phyloP scores from a whole-genome alignment of 352 stramenopile genomes.

The Phytophthora sojae region DNA sequence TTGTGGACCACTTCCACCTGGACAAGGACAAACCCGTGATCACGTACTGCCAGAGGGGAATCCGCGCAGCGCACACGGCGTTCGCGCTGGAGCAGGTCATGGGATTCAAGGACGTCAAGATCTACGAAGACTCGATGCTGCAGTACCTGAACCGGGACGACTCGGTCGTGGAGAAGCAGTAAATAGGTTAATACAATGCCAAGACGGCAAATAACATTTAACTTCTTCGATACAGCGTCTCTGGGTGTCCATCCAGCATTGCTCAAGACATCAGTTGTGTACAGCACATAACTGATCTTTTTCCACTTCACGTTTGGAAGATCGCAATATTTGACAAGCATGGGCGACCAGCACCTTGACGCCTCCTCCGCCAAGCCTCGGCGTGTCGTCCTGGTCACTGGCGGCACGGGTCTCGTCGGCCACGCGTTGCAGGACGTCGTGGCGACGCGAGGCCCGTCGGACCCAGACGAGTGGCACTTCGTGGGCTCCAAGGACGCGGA shows the following conservation, averaged over 20 bases:
- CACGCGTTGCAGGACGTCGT: slow-evolving; percentile 77
- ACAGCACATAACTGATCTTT: not conserved
- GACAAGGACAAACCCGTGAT: slow-evolving; percentile 62
- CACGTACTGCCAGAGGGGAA: slow-evolving; percentile 80
- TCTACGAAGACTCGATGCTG: slow-evolving; percentile 82
- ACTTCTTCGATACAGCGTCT: too few species aligned
- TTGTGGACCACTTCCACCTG: slow-evolving; percentile 48
- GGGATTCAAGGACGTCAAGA: slow-evolving; percentile 41
- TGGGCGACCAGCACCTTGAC: not conserved
- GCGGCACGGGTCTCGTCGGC: slow-evolving; percentile 95
- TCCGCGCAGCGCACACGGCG: slow-evolving; percentile 71
- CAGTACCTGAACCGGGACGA: slow-evolving; percentile 82
- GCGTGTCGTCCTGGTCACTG: slow-evolving; percentile 94
- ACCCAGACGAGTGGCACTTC: slow-evolving; percentile 93
- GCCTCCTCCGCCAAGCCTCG: not conserved
- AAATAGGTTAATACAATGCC: not conserved
- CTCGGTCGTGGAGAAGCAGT: slow-evolving; percentile 55
- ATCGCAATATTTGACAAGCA: slow-evolving; percentile 9
- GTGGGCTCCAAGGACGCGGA: slow-evolving; percentile 95
- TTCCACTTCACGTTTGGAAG: not conserved
- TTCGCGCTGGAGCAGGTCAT: slow-evolving; percentile 76
- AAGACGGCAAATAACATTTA: too few species aligned
- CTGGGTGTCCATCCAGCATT: too few species aligned
- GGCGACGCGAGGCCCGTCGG: slow-evolving; percentile 3
- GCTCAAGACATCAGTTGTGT: too few species aligned